A percentile compares a stretch with the other conserved stretches of the same genome.
Conservation (phyloP, 371 early-diverging fungal genomes). For the Conidiobolus incongruus region DNA sequence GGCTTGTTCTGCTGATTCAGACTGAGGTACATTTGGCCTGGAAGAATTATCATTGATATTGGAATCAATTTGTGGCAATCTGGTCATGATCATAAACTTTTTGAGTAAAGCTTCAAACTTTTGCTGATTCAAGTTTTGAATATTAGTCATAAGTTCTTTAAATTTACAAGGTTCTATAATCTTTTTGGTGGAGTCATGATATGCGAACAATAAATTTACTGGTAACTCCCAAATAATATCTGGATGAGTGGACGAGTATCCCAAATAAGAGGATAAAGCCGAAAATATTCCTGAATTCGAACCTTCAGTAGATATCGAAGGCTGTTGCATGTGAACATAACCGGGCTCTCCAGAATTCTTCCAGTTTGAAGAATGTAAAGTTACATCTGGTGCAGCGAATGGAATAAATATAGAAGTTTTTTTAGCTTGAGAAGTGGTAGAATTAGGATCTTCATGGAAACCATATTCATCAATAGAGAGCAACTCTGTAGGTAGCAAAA, state of each 20-base stretch:
- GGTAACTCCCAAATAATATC: conserved; percentile 3
- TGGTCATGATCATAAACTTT: conserved; percentile 1
- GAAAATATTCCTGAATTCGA: conserved; percentile 1
- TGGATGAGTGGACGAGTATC: background rate
- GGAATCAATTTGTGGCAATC: no score
- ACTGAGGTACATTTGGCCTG: background rate
- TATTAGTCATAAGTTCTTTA: background rate
- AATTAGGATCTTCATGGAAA: no score
- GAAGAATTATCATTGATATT: background rate
- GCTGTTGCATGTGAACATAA: no score
- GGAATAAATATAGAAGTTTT: no score
- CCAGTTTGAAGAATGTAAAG: no score
- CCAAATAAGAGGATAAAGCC: conserved; percentile 1
- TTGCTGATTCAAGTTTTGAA: background rate
- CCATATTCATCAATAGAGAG: no score
- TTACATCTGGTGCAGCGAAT: no score
- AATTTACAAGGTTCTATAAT: background rate
- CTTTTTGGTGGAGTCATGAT: conserved; percentile 1
- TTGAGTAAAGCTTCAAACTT: conserved; percentile 1
- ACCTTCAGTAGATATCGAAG: no score
- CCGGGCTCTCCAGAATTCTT: no score
- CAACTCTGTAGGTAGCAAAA: background rate
- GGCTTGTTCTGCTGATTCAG: background rate
- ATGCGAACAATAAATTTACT: background rate
- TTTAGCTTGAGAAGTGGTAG: no score